Evolutionary conservation across 164 flowering plant species (phyloP).

Genomic region (Amborella trichopoda): DNA sequence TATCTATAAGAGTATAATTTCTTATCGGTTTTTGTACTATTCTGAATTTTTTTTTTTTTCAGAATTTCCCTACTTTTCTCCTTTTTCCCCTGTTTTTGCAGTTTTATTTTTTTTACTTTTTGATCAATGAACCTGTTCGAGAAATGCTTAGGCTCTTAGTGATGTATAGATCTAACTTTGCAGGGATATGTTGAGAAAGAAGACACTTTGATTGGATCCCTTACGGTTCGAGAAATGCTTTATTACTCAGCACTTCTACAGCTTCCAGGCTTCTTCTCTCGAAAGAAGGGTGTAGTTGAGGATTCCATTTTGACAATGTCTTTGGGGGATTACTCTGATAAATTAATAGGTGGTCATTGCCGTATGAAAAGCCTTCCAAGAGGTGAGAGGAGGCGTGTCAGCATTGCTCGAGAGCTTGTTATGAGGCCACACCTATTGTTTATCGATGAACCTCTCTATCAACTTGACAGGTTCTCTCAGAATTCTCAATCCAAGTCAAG

Average conservation of each 20-base stretch:
- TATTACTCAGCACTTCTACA: conserved; percentile 90
- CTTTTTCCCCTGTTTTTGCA: too few relatives aligned
- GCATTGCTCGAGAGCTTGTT: conserved; percentile 96
- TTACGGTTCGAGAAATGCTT: conserved; percentile 88
- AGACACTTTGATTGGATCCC: conserved; percentile 71
- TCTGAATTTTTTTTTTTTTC: too few relatives aligned
- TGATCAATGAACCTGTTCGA: too few relatives aligned
- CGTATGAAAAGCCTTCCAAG: conserved; percentile 77
- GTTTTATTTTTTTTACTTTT: too few relatives aligned
- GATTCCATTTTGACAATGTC: conserved; percentile 97
- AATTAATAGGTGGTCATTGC: conserved; percentile 93
- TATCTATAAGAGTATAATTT: too few relatives aligned
- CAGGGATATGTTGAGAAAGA: conserved; percentile 95
- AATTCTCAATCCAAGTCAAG: too few relatives aligned
- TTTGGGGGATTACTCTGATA: conserved; percentile 74
- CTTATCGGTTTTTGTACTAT: too few relatives aligned
- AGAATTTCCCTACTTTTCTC: too few relatives aligned
- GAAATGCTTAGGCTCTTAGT: too few relatives aligned
- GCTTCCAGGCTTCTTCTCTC: conserved; percentile 84
- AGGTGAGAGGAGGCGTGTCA: conserved; percentile 93
- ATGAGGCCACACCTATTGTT: conserved; percentile 86
- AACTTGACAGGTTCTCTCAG: conserved; percentile 94
- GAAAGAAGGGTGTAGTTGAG: conserved; percentile 76
- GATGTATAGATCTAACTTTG: neutral
- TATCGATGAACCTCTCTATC: conserved; percentile 98